Evolutionary conservation across 257 asterid species (phyloP), one percentile per base, ranked within the genome.

Genomic region (Voacanga thouarsii): DNA sequence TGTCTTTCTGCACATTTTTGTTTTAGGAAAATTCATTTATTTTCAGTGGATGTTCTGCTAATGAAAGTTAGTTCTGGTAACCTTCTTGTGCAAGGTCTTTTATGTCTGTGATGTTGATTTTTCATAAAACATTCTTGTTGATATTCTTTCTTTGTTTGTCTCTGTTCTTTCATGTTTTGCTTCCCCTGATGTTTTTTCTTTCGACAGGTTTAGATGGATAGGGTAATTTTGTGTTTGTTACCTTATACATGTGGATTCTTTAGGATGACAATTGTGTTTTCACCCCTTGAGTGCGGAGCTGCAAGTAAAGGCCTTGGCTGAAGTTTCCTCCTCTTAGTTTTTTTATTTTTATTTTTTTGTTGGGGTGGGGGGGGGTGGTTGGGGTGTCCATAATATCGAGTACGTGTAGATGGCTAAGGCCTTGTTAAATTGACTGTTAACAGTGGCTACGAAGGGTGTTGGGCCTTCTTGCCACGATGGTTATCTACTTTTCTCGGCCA

Each of bases 121-220:
- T 24, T 26, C 41, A 26, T 4, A 0, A 2, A 9, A 0, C 19
- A 0, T 4, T 30, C 51, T 45, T 70, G 15, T n/a, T 47, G 59
- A 14, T 44, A 11, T 19, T 72, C 16, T 28, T 72, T 71, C 12
- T 47, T 71, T 28, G 3, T 14, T 51, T 5, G 57, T 51, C 57
- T 51, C 57, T 51, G 14, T 51, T 16, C 23, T 65, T 18, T 30
- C 21, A 0, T 16, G 19, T 19, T 39, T 19, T 37, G 71, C 18
- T 66, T 66, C 15, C 43, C 23, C 14, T 63, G 41, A 26, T 26
- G 64, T n/a, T 21, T 60, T 37, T 77, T 37, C 69, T 77, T 77
- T 68, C 56, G 6, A 26, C 7, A n/a, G 26, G 43, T 14, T 33
- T 55, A 23, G 45, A 39, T 53, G 28, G n/a, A 57, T 45, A 21